Conservation (phyloP, 495 filamentous ascomycete species). For the Xylaria acuta region DNA sequence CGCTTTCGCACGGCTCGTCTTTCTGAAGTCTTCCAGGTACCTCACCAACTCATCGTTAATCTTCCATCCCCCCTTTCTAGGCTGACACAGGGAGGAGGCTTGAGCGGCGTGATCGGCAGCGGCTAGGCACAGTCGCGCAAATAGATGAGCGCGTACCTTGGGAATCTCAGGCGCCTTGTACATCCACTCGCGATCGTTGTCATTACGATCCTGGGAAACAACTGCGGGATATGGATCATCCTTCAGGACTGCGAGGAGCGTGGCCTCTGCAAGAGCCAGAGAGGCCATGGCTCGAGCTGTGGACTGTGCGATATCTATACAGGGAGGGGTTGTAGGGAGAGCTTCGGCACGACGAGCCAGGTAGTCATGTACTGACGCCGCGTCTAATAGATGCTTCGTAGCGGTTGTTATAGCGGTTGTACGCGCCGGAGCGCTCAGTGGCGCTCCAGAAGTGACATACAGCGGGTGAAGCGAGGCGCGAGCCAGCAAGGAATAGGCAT, state of each 20-base stretch:
- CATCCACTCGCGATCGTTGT: constrained; percentile 90
- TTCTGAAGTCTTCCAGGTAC: constrained; percentile 76
- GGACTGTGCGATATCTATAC: constrained; percentile 66
- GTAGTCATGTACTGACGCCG: constrained; percentile 77
- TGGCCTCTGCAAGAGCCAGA: constrained; percentile 85
- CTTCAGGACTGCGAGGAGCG: constrained; percentile 85
- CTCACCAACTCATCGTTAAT: constrained; percentile 68
- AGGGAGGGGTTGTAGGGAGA: constrained; percentile 43
- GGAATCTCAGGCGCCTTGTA: constrained; percentile 83
- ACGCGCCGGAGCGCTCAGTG: constrained; percentile 69
- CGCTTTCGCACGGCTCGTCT: constrained; percentile 77
- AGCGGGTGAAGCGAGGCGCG: constrained; percentile 60
- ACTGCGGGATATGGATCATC: constrained; percentile 89
- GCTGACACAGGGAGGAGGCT: constrained; percentile 60
- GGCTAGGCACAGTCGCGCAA: constrained; percentile 85
- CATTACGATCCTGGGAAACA: constrained; percentile 76
- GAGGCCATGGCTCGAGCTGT: constrained; percentile 73
- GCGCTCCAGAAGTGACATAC: constrained; percentile 58
- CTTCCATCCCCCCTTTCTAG: constrained; percentile 43
- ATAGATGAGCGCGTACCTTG: constrained; percentile 85
- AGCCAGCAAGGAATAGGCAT: constrained; percentile 72
- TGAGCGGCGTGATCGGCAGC: constrained; percentile 70
- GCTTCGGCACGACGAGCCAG: constrained; percentile 57
- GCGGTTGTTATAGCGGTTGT: constrained; percentile 73
- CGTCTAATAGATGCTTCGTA: constrained; percentile 77